Evolutionary conservation across 2,329 filamentous ascomycete genomes (phyloP), one percentile per base, ranked within the genome.

Genomic region (Xylariales sp.): DNA sequence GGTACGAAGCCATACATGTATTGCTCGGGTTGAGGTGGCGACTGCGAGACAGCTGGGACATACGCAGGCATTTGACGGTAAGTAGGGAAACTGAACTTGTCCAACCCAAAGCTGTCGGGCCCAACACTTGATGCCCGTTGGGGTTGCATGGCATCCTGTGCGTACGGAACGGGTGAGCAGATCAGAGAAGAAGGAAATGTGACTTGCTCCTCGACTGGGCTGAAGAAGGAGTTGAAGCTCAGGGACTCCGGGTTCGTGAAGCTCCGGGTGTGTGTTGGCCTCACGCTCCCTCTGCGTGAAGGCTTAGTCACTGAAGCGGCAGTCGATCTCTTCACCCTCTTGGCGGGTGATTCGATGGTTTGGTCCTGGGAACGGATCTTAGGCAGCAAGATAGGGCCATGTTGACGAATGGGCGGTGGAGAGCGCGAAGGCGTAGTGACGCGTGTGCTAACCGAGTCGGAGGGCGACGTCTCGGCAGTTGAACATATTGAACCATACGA

Each of bases 281-380:
- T 82, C 74, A 81, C 81, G 53, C 75, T 71, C 72, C 78, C 60
- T 49, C 75, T 71, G 69, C 75, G 73, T 43, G 71, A 71, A 71
- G 78, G 71, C 69, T 71, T 75, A 10, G 77, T 66, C 34, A 78
- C 65, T 78, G 84, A 73, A 78, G 84, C 73, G 76, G 81, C 73
- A 79, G 85, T 80, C 75, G 85, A 79, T 78, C 87, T 83, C 83
- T 88, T 79, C 80, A 86, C 76, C 75, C 89, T 86, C 80, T 91
- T 89, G 53, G 85, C 83, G 18, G 80, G 76, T 36, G 79, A 77
- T 48, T 90, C 88, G 69, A 93, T 87, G 69, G 90, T 86, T 80
- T 95, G 91, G 81, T 97, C 93, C 81, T 96, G 93, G 48, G 88
- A 88, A 69, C 93, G 88, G 82, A 97, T 94, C 85, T 94, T 96